phyloP scores from a whole-genome alignment of 352 stramenopile genomes.

The Phytophthora idaei region DNA sequence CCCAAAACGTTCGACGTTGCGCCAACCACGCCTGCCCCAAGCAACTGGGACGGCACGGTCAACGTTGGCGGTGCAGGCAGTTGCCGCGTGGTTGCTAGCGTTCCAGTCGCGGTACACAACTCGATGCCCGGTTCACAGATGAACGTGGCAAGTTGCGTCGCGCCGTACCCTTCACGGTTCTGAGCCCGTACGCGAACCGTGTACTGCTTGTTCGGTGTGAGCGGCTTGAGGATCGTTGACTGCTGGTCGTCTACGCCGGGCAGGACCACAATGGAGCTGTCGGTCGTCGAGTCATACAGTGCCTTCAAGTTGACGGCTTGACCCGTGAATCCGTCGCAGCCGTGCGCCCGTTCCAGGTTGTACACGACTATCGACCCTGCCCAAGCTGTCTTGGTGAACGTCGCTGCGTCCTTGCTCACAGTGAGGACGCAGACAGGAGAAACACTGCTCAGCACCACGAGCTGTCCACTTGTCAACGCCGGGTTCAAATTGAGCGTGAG shows the following conservation, averaged over 20 bases:
- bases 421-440: conserved; percentile 59
- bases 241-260: conserved; percentile 12
- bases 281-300: conserved; percentile 49
- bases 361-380: conserved; percentile 45
- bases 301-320: conserved; percentile 42
- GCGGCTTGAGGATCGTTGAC: conserved; percentile 28
- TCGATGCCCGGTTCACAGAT: conserved; percentile 89
- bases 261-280: conserved; percentile 45
- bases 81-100: conserved; percentile 54
- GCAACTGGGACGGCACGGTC: conserved; percentile 57
- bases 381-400: conserved; percentile 47
- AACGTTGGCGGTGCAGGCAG: conserved; percentile 57
- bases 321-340: conserved; percentile 66
- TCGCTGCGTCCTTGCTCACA: conserved; percentile 28
- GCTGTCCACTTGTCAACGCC: conserved; percentile 36
- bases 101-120: conserved; percentile 55
- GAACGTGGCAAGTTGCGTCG: conserved; percentile 65
- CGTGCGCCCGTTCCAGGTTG: conserved; percentile 42
- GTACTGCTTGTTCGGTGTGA: conserved; percentile 71
- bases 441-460: conserved; percentile 55
- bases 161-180: conserved; percentile 86
- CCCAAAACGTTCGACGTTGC: conserved; percentile 53
- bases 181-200: conserved; percentile 80
- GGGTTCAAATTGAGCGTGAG: conserved; percentile 47
- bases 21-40: conserved; percentile 20